Conservation (phyloP, 257 asterid species). For the Ocimum tenuiflorum region DNA sequence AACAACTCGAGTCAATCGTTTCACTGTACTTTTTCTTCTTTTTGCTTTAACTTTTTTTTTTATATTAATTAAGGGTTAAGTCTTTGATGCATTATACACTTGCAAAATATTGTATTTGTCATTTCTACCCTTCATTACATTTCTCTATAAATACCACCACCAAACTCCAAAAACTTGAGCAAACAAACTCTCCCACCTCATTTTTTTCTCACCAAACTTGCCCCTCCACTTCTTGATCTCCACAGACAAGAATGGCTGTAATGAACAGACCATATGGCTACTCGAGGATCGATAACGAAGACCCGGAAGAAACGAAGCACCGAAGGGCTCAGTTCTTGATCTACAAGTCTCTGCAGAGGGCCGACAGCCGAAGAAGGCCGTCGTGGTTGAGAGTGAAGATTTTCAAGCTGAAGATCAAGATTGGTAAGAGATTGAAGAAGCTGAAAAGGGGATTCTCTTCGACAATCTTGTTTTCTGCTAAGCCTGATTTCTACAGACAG, state of each 20-base stretch:
- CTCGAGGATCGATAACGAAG: conserved; percentile 52
- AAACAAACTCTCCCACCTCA: background rate
- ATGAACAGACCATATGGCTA: conserved; percentile 33
- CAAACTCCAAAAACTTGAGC: conserved; percentile 12
- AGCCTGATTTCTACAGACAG: conserved; percentile 37
- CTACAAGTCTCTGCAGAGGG: conserved; percentile 51
- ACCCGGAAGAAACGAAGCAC: conserved; percentile 49
- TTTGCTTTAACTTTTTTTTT: no score
- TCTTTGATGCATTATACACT: no score
- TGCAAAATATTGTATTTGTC: no score
- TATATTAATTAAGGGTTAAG: no score
- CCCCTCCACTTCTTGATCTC: background rate
- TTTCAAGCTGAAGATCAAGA: conserved; percentile 49
- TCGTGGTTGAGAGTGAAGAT: conserved; percentile 61
- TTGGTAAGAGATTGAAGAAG: conserved; percentile 51
- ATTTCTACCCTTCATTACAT: background rate
- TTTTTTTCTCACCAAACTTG: background rate
- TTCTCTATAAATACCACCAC: conserved; percentile 37
- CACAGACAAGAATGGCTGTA: conserved; percentile 26
- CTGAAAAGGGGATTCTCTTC: conserved; percentile 44
- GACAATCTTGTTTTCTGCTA: conserved; percentile 26
- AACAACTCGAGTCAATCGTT: no score
- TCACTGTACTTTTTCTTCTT: no score
- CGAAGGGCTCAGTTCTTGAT: conserved; percentile 73
- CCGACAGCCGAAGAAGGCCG: conserved; percentile 39